phyloP scores from a whole-genome alignment of 2,329 filamentous ascomycete species.

The Apiospora aurea region DNA sequence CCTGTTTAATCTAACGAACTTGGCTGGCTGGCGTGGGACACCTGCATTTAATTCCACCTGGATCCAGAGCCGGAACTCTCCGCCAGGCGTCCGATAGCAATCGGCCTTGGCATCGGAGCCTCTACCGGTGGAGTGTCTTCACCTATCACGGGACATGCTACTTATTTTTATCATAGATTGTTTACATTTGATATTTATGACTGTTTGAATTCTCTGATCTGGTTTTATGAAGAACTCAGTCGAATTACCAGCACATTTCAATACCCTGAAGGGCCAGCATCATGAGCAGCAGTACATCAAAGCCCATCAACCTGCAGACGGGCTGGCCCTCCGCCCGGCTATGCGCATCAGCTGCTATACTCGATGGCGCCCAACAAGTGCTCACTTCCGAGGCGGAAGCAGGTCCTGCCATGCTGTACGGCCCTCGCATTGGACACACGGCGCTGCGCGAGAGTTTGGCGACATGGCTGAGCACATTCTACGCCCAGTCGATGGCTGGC shows the following conservation, averaged over 20 bases:
- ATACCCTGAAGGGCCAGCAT: not conserved
- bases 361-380: constrained; percentile 56
- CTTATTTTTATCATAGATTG: too few relatives aligned
- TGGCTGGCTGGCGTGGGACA: too few relatives aligned
- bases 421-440: constrained; percentile 65
- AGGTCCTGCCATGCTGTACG: constrained; percentile 64
- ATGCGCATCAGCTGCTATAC: constrained; percentile 62
- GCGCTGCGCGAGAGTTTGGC: constrained; percentile 62
- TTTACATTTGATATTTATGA: not conserved
- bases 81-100: constrained; percentile 3
- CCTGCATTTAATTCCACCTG: not conserved
- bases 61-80: not conserved
- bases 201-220: too few relatives aligned
- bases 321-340: constrained; percentile 47
- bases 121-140: not conserved
- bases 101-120: constrained; percentile 13
- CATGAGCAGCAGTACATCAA: not conserved
- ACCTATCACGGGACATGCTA: not conserved
- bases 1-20: too few relatives aligned
- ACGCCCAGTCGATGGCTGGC: constrained; percentile 42
- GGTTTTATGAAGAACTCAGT: not conserved
- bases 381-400: constrained; percentile 57
- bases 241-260: not conserved
- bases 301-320: constrained; percentile 39
- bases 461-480: constrained; percentile 66